Evolutionary conservation across 805 yeast genomes (phyloP).

Genomic region (Pichia thaimueangensis): DNA sequence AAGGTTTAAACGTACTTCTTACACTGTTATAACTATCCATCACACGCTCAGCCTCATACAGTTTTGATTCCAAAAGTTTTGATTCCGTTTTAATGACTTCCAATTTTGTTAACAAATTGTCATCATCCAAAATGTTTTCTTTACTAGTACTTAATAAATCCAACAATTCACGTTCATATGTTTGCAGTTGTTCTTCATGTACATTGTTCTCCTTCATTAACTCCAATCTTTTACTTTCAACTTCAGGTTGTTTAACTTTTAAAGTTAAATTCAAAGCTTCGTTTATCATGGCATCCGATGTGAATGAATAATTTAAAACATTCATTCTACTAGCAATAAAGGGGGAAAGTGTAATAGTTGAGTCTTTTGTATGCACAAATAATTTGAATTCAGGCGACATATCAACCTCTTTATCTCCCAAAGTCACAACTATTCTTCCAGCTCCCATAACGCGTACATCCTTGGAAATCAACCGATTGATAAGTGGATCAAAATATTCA

Average conservation of each 20-base stretch:
- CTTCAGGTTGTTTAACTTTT: constrained; percentile 53
- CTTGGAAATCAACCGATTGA: constrained; percentile 53
- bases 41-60: constrained; percentile 47
- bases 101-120: constrained; percentile 49
- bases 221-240: constrained; percentile 51
- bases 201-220: constrained; percentile 52
- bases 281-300: constrained; percentile 57
- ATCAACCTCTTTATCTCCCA: constrained; percentile 64
- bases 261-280: constrained; percentile 56
- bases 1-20: constrained; percentile 40
- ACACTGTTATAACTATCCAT: constrained; percentile 48
- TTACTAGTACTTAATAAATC: constrained; percentile 48
- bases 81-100: constrained; percentile 65
- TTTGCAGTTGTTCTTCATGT: constrained; percentile 46
- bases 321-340: constrained; percentile 59
- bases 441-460: constrained; percentile 68
- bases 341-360: constrained; percentile 39
- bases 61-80: constrained; percentile 42
- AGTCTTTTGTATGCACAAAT: constrained; percentile 55
- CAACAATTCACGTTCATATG: constrained; percentile 55
- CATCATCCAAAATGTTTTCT: constrained; percentile 65
- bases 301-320: constrained; percentile 65
- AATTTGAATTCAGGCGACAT: constrained; percentile 58
- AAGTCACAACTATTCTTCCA: constrained; percentile 53
- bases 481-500: constrained; percentile 70